Evolutionary conservation across 2,329 filamentous ascomycete genomes (phyloP).

Genomic region (Pseudogymnoascus sp.): DNA sequence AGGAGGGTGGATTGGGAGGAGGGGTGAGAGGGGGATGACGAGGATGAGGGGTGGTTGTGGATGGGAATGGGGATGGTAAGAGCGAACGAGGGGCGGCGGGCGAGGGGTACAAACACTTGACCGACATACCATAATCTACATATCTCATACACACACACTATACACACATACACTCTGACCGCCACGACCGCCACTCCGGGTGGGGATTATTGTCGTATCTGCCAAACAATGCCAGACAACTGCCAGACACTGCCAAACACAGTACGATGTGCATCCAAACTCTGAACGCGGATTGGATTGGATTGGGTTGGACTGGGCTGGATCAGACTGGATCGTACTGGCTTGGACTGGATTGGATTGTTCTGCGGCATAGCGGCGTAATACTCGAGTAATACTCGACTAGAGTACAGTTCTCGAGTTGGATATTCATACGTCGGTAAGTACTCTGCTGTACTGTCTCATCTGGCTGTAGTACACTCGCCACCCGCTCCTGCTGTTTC

Average conservation of each 20-base stretch:
- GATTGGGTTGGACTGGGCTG: too few relatives aligned
- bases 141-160: too few relatives aligned
- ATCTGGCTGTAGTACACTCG: neutral
- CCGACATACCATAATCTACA: too few relatives aligned
- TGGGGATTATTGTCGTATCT: too few relatives aligned
- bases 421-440: neutral
- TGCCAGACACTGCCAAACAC: neutral
- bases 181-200: too few relatives aligned
- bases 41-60: neutral
- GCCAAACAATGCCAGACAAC: too few relatives aligned
- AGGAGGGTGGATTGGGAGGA: neutral
- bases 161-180: too few relatives aligned
- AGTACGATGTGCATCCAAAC: neutral
- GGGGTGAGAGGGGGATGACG: neutral
- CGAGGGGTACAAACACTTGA: neutral
- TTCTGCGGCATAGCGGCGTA: neutral
- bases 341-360: neutral
- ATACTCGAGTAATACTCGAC: neutral
- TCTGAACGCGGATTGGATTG: neutral
- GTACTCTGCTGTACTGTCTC: neutral
- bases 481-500: neutral
- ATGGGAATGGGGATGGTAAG: too few relatives aligned
- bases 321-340: too few relatives aligned
- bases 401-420: too few relatives aligned
- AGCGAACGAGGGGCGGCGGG: neutral